phyloP scores from a whole-genome alignment of 371 early-diverging fungal species.

The Smittium culicis region DNA sequence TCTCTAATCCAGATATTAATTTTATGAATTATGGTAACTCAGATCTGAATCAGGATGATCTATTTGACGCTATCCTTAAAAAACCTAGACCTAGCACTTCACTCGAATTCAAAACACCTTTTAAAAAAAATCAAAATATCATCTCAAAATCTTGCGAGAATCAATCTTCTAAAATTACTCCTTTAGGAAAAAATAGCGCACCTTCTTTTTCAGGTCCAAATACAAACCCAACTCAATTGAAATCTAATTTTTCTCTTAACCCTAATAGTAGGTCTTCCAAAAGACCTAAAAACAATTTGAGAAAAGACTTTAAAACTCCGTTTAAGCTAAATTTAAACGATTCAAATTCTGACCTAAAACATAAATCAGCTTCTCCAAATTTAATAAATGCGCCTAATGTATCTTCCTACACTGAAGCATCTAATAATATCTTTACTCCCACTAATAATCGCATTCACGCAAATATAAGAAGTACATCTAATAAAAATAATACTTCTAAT shows the following conservation, averaged over 20 bases:
- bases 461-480: too few relatives aligned
- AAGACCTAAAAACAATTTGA: not conserved
- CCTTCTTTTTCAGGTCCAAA: not conserved
- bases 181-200: not conserved
- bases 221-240: not conserved
- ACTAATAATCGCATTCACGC: too few relatives aligned
- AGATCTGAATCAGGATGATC: slow-evolving; percentile 7
- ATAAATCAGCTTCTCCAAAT: too few relatives aligned
- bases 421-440: too few relatives aligned
- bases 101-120: slow-evolving; percentile 10
- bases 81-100: not conserved
- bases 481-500: too few relatives aligned
- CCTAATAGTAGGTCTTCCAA: not conserved
- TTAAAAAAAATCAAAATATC: not conserved
- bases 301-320: not conserved
- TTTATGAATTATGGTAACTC: too few relatives aligned
- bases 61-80: slow-evolving; percentile 8
- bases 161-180: not conserved
- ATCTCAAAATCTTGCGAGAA: not conserved
- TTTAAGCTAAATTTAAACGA: not conserved
- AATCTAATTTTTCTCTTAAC: not conserved
- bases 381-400: too few relatives aligned
- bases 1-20: too few relatives aligned
- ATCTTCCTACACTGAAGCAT: too few relatives aligned
- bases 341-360: not conserved